Base-by-base conservation (phyloP, 805 yeast genomes). In the Saccharomycopsis guyanensis region DNA sequence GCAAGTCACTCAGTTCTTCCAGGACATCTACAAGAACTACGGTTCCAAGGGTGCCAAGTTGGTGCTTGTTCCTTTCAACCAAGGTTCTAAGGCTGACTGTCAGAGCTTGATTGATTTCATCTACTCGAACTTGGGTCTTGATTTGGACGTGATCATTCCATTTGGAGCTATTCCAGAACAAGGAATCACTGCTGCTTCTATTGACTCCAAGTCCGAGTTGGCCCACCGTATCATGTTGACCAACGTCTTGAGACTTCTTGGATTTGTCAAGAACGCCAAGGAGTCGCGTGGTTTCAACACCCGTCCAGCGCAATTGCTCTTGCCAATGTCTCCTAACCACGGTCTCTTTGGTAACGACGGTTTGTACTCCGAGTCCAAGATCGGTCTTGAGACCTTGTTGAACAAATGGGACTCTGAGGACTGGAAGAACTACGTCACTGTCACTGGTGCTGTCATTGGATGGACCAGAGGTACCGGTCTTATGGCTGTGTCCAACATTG, bases 381-480 rank as follows among this genome's bases (percentile, higher is more conserved):
- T 91, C 51, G 86, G 95, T 36, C 74, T 93, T 57, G 99, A 93
- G 72, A 91, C 97, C 27, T 72, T 93, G 63, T 88, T 93, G 79
- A 91, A 91, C 82, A 86, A 97, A 77, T 93, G 98, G 98, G 76
- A 82, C 68, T 89, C 98, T 40, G 99, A 93, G 74, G 84, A 88
- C 50, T 93, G 99, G 99, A 81, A 83, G 39, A 72, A 84, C 55
- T 93, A 86, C 72, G 80, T 93, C 70, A 93, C 97, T 50, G 73
- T 93, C 51, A 89, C 97, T 68, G 99, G 99, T 74, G 97, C 98
- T 39, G 77, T 93, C 56, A 93, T 93, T 66, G 99, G 99, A 65
- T 93, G 99, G 99, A 93, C 99, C 54, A 86, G 99, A 76, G 99
- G 99, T 68, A 93, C 99, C 50, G 99, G 99, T 62, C 80, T 93